Evolutionary conservation across 129 eudicot genomes (phyloP).

Genomic region (Oenanthe sinensis): DNA sequence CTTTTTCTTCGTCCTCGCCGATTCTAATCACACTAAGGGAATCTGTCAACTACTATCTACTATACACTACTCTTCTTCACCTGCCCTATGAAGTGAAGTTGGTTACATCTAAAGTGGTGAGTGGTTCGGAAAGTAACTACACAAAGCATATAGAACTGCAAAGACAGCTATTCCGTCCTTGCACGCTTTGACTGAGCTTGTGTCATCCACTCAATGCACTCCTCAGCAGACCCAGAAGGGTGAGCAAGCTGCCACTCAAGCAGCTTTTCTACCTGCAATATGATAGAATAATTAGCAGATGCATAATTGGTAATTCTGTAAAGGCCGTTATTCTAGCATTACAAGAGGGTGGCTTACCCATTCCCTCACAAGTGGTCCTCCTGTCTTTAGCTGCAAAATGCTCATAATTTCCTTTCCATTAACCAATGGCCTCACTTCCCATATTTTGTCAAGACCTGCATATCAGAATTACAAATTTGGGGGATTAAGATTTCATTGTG

Average conservation of each 20-base stretch:
- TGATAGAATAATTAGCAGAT: background rate
- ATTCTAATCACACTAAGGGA: background rate
- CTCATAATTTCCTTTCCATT: slow-evolving; percentile 75
- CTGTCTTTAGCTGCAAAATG: slow-evolving; percentile 49
- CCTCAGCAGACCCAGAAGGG: slow-evolving; percentile 55
- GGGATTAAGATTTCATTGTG: background rate
- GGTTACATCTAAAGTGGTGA: background rate
- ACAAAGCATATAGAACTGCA: background rate
- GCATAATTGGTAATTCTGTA: background rate
- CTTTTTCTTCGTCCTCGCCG: background rate
- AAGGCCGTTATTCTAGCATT: background rate
- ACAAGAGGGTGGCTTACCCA: slow-evolving; percentile 38
- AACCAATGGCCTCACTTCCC: slow-evolving; percentile 66
- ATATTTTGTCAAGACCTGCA: slow-evolving; percentile 60
- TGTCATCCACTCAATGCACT: slow-evolving; percentile 74
- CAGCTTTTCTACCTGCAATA: slow-evolving; percentile 49
- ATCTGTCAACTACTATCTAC: background rate
- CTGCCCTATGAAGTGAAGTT: background rate
- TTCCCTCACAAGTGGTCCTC: slow-evolving; percentile 73
- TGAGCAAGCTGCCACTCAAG: slow-evolving; percentile 87
- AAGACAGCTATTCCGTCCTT: slow-evolving; percentile 26
- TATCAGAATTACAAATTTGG: background rate
- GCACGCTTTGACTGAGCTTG: slow-evolving; percentile 55
- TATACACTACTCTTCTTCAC: background rate
- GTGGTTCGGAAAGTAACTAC: background rate